phyloP scores from a whole-genome alignment of 106 monocot species.

The Apostasia shenzhenica region DNA sequence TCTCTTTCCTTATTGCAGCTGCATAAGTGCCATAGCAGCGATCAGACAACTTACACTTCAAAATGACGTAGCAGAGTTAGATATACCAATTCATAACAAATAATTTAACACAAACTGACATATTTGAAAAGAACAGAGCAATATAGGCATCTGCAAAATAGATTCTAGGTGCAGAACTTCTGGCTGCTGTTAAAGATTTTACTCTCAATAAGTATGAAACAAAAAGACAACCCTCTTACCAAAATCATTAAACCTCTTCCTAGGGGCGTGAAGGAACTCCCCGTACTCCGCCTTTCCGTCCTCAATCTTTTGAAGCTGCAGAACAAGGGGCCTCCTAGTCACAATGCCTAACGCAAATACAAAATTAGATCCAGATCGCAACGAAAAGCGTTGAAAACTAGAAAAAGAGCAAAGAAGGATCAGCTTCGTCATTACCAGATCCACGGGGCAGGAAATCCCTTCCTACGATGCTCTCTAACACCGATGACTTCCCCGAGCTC shows the following conservation, averaged over 20 bases:
- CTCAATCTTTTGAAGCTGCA: slow-evolving; percentile 44
- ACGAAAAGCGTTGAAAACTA: neutral
- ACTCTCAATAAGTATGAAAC: too few species aligned
- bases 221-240: slow-evolving; percentile 13
- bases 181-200: too few species aligned
- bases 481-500: slow-evolving; percentile 95
- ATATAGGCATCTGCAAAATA: too few species aligned
- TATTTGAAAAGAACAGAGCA: too few species aligned
- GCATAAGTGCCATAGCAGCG: slow-evolving; percentile 5
- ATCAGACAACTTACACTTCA: too few species aligned
- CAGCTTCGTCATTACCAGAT: slow-evolving; percentile 45
- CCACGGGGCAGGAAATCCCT: slow-evolving; percentile 91
- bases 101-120: too few species aligned
- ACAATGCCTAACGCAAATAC: slow-evolving; percentile 28
- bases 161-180: too few species aligned
- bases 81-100: too few species aligned
- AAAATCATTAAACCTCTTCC: slow-evolving; percentile 40
- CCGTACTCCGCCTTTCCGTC: slow-evolving; percentile 32
- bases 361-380: neutral
- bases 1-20: slow-evolving; percentile 85
- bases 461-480: slow-evolving; percentile 92
- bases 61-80: too few species aligned
- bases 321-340: slow-evolving; percentile 46
- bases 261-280: slow-evolving; percentile 45
- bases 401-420: neutral